Evolutionary conservation across 768 basidiomycete genomes (phyloP), one percentile per base, ranked within the genome.

Genomic region (Tricholoma saponaceum): DNA sequence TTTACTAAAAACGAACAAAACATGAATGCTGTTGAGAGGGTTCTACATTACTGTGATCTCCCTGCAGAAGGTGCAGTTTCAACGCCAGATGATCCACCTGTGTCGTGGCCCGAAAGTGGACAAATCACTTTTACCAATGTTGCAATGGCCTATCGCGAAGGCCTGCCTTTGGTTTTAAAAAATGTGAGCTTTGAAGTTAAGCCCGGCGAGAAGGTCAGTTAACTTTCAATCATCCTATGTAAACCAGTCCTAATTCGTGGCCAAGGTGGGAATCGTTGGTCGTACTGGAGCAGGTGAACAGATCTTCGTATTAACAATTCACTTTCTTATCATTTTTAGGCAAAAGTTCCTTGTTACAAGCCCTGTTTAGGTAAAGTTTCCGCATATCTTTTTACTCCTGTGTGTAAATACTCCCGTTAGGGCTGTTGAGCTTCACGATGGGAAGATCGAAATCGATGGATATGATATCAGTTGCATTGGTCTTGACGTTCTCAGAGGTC

Each of bases 21-120:
- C 66, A 87, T 89, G 81, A 88, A 88, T 64, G 81, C 84, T 0
- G 86, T 86, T 12, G 87, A 90, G 66, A 81, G 87, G 13, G 75
- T 89, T 2, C 69, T 85, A 25, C 80, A 86, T 44, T 92, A 90
- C 67, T 77, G 80, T 5, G 77, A 85, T 37, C 76, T 93, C 2
- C 74, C 76, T 0, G 59, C 77, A 0, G 89, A 90, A 67, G 86
- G 82, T 5, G 73, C 64, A 14, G 53, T 66, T 0, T 67, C 69
- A 2, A 76, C 70, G 10, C 67, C 76, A 5, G 66, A 77, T 28
- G 82, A 84, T 56, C 79, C 81, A 8, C 74, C 78, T 0, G 52
- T 66, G 12, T 67, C 74, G 9, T 84, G 82, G 83, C 83, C 82
- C 0, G 65, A 71, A 4, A 60, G 72, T 7, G 89, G 89, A 20